These are phyloP conservation scores for Lipomyces yamanashiensis DNA, from an alignment of 805 yeast genomes.

Conservation along the genomic window DNA sequence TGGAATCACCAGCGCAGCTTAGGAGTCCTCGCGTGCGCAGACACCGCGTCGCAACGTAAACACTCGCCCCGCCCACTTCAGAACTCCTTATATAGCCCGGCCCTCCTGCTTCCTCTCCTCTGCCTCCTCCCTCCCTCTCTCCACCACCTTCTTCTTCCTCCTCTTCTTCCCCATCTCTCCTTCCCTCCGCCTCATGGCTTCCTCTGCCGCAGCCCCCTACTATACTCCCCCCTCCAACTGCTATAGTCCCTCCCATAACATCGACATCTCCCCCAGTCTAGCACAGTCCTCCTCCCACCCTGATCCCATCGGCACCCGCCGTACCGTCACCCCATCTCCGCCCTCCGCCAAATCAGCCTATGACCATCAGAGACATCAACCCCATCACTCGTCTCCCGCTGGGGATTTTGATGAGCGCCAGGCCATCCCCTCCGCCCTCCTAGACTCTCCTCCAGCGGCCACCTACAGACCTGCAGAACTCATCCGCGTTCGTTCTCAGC, in stretches of 20 bases:
- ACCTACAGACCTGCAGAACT: constrained; percentile 11
- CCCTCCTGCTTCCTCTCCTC: neutral
- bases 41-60: neutral
- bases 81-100: neutral
- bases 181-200: constrained; percentile 3
- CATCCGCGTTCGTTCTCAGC: neutral
- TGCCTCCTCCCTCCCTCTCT: neutral
- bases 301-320: constrained; percentile 9
- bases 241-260: neutral
- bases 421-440: constrained; percentile 35
- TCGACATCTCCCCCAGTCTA: neutral
- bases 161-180: neutral
- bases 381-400: constrained; percentile 8
- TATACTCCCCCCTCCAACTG: neutral
- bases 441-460: constrained; percentile 32
- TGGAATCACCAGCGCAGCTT: no score
- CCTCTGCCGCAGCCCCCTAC: neutral
- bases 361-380: neutral
- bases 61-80: neutral
- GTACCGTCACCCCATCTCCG: constrained; percentile 1
- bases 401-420: constrained; percentile 33
- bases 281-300: constrained; percentile 1
- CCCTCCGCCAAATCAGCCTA: neutral
- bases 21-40: neutral
- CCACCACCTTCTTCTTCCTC: neutral